Base-by-base conservation (phyloP, 306 rosid species). In the Cajanus cajan region DNA sequence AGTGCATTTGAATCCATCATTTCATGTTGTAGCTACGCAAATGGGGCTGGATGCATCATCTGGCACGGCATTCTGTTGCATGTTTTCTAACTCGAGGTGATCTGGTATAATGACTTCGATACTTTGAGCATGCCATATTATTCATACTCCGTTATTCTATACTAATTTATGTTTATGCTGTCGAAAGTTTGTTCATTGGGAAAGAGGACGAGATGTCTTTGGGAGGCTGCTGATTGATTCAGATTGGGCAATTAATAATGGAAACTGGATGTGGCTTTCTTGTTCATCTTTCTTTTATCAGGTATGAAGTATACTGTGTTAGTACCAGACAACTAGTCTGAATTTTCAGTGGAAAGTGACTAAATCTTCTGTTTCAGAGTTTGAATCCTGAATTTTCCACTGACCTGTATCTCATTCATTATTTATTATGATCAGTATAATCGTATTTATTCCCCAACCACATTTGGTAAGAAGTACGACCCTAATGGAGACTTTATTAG, bases 41-140 rank as follows among this genome's bases (percentile, higher is more conserved):
- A 83, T 94, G 98, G 97, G 97, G 98, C 68, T 92, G 98, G 98
- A 92, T 92, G 93, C 98, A 94, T 82, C 98, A 94, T 87, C 80
- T 94, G 82, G 98, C 98, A 62, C 91, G 98, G 5, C 98, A 94
- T 78, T 84, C 85, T 66, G 98, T 94, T 74, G 98, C 97, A 2
- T 94, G 98, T 79, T 94, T 90, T 76, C 87, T 92, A 39, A 92
- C 98, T 52, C 97, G 97, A 8, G 98, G 98, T 25, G 98, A 92
- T 87, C 90, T 94, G 95, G 98, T 94, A 89, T 61, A 59, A 39
- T 52, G 51, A 69, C 47, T 45, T 37, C 37, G 39, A 57, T 75
- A 54, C 62, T 34, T 5, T 28, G 19, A 73, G 4, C 72, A 47
- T 34, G 61, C 51, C 59, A 65, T n/a, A 19, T 36, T 74, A 67